Base-by-base conservation (phyloP, 345 rosid genomes). In the Eutrema japonicum region DNA sequence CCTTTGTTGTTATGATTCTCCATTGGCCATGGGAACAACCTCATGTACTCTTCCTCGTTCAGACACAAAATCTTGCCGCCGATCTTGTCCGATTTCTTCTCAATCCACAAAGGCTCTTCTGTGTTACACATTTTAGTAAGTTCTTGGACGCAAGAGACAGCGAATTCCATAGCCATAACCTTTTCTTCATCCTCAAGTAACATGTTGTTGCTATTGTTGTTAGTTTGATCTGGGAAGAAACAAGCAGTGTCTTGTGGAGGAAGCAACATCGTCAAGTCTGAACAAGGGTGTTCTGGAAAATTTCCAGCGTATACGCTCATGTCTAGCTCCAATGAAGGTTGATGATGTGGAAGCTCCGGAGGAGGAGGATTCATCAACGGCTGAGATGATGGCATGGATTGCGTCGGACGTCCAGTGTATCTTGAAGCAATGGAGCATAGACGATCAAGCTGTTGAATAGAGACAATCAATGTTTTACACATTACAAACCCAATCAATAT, bases 91-190 rank as follows among this genome's bases (percentile, higher is more conserved):
- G 38, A 43, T 50, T 37, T 72, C 79, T 70, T 86, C 64, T 71
- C 68, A 27, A 79, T 65, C 99, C 99, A 95, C 32, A 95, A 84
- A 53, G 97, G 94, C 76, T 87, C 92, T 3, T 64, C 76, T 1
- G 46, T 51, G 2, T 74, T 78, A 53, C 94, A 89, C 98, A 90
- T 82, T 81, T 85, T 86, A 36, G 83, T 66, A 1, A 95, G 87
- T 68, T 95, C 90, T 63, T 85, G 82, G 36, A 85, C 77, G 48
- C 96, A 86, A 2, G 97, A 85, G 56, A 86, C 29, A 4, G 98
- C 94, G 0, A 92, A 69, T 37, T 90, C 91, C 83, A 88, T 82
- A 1, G 96, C 96, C 6, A 87, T 66, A 7, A 77, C 48, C 67
- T 87, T 90, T 71, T 92, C 97, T 48, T 86, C 91, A 46, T 87